Evolutionary conservation across 2,329 filamentous ascomycete genomes (phyloP).

Genomic region (Cercospora sp.): DNA sequence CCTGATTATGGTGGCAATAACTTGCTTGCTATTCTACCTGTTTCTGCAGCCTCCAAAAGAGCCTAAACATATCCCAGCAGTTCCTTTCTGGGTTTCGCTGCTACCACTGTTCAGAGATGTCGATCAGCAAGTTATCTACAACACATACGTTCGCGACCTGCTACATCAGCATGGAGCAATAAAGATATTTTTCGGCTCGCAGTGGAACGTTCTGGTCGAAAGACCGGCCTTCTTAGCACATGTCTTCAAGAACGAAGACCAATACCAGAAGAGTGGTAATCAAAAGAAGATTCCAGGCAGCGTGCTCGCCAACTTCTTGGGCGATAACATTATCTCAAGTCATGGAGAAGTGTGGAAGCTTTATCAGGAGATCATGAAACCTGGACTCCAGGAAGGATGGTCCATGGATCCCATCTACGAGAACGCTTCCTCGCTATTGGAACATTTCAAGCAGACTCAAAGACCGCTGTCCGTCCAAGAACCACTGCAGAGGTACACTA

Average conservation of each 20-base stretch:
- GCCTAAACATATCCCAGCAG: slow-evolving; percentile 9
- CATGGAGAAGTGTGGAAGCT: slow-evolving; percentile 7
- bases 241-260: slow-evolving; percentile 11
- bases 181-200: slow-evolving; percentile 15
- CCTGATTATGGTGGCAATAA: neutral
- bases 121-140: slow-evolving; percentile 7
- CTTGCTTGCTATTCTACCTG: neutral
- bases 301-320: slow-evolving; percentile 11
- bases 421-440: neutral
- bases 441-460: neutral
- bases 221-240: slow-evolving; percentile 2
- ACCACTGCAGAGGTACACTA: slow-evolving; percentile 8
- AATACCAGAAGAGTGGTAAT: slow-evolving; percentile 9
- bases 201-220: slow-evolving; percentile 12
- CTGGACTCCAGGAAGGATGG: slow-evolving; percentile 5
- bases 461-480: neutral
- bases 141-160: neutral
- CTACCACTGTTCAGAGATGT: slow-evolving; percentile 6
- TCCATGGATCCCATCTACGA: neutral
- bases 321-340: slow-evolving; percentile 14
- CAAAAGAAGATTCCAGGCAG: slow-evolving; percentile 15
- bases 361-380: slow-evolving; percentile 11
- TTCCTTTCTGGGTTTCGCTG: slow-evolving; percentile 13
- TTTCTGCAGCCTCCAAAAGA: slow-evolving; percentile 1
- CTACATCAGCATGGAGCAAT: slow-evolving; percentile 8